A percentile compares a stretch with the other conserved stretches of the same genome.
Conservation (phyloP, 1,284 basidiomycete genomes). For the Boletus austroedulis region DNA sequence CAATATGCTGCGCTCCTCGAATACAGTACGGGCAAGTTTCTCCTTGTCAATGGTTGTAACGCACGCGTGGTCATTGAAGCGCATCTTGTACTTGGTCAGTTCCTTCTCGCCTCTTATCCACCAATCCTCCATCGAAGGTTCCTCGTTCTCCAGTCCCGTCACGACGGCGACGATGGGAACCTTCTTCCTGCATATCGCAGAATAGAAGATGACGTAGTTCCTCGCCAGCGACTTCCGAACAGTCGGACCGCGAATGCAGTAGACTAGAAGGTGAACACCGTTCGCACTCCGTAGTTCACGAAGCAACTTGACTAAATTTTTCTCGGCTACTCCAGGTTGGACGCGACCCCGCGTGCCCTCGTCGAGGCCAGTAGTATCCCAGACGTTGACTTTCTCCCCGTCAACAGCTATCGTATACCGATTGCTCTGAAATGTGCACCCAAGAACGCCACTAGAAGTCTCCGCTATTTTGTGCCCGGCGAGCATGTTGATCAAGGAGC, state of each 20-base stretch:
- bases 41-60: slow-evolving; percentile 28
- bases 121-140: slow-evolving; percentile 35
- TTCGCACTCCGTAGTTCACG: slow-evolving; percentile 25
- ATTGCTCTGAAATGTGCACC: slow-evolving; percentile 32
- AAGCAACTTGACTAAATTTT: slow-evolving; percentile 24
- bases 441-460: slow-evolving; percentile 28
- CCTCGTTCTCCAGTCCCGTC: slow-evolving; percentile 35
- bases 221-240: slow-evolving; percentile 26
- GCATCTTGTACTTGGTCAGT: slow-evolving; percentile 26
- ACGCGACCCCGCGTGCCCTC: slow-evolving; percentile 29
- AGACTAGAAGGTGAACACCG: slow-evolving; percentile 36
- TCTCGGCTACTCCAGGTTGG: slow-evolving; percentile 26
- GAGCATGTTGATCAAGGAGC: slow-evolving; percentile 34
- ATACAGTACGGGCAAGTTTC: slow-evolving; percentile 18
- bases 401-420: slow-evolving; percentile 17
- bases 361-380: slow-evolving; percentile 34
- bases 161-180: slow-evolving; percentile 35
- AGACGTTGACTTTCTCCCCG: slow-evolving; percentile 25
- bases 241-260: slow-evolving; percentile 33
- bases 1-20: slow-evolving; percentile 16
- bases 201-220: slow-evolving; percentile 35
- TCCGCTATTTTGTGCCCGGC: slow-evolving; percentile 23
- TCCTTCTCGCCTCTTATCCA: slow-evolving; percentile 32
- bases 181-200: slow-evolving; percentile 30
- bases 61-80: no score